These are phyloP conservation scores for Saturnispora besseyi DNA, from an alignment of 805 yeast species.

Conservation along the genomic window DNA sequence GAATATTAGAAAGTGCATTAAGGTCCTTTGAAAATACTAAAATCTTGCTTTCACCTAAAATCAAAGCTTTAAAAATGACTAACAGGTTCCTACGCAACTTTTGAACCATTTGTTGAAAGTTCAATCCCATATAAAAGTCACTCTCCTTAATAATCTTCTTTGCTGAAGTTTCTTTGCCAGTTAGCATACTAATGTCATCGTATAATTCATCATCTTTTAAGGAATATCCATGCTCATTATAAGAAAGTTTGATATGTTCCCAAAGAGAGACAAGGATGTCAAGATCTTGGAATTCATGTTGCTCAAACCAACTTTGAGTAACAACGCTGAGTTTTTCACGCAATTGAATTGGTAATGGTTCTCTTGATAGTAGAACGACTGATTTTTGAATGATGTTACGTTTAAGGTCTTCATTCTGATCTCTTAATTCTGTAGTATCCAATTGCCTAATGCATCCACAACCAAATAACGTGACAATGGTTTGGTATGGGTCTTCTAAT, in stretches of 20 bases:
- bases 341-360: constrained; percentile 82
- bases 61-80: constrained; percentile 62
- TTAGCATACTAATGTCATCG: constrained; percentile 11
- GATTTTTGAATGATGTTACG: constrained; percentile 89
- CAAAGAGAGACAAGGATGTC: constrained; percentile 59
- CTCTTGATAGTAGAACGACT: constrained; percentile 68
- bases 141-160: constrained; percentile 36
- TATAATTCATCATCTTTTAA: constrained; percentile 27
- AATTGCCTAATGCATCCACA: constrained; percentile 89
- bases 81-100: constrained; percentile 52
- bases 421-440: constrained; percentile 44
- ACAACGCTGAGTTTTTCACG: constrained; percentile 86
- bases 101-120: constrained; percentile 54
- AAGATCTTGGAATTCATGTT: constrained; percentile 65
- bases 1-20: constrained; percentile 71
- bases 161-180: neutral
- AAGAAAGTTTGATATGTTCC: constrained; percentile 48
- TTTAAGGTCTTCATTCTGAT: constrained; percentile 20
- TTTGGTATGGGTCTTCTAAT: constrained; percentile 21
- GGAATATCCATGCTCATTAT: constrained; percentile 23
- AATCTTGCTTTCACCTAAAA: constrained; percentile 60
- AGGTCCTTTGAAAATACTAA: constrained; percentile 74
- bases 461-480: constrained; percentile 72
- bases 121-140: constrained; percentile 66
- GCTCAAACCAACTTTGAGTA: constrained; percentile 78